Base-by-base conservation (phyloP, 768 basidiomycete species). In the Russula foetens region DNA sequence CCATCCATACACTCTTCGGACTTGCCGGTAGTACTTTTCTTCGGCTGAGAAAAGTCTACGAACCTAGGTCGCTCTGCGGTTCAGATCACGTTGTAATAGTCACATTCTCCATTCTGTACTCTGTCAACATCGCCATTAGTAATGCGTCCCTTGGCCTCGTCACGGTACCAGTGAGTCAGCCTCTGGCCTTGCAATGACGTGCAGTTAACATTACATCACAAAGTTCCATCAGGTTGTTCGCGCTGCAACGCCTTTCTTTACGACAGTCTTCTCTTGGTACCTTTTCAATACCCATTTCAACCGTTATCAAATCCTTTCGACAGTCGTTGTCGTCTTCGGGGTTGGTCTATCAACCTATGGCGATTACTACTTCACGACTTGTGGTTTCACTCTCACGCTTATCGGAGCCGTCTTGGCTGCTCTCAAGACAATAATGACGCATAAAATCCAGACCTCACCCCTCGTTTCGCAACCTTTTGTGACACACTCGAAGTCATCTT, bases 201-300 rank as follows among this genome's bases (percentile, higher is more conserved):
- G 26, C 26, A 3, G 19, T 54, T 38, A 46, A 52, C 45, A 7
- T n/a, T n/a, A n/a, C n/a, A 29, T 5, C 47, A 8, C n/a, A 63
- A 39, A 97, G 93, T 97, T 99, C 69, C 97, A 98, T 71, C 96
- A 98, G 77, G 92, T 98, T 57, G 86, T 98, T 39, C 88, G 97
- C 29, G 91, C 94, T 5, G 83, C 90, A 21, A 89, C 96, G 0
- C 96, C 97, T 0, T 80, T 98, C 53, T 98, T 98, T 76, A 95
- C 91, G 24, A 86, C 97, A 66, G 53, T 85, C 39, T 80, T 98
- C 56, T 85, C 93, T 0, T 76, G 79, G 54, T 61, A 85, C n/a
- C 70, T 98, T 39, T 81, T 92, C 35, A 79, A 83, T 50, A 75
- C 80, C 8, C 77, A 75, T 7, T 81, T 84, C 66, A 88, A 80